Evolutionary conservation across 768 basidiomycete genomes (phyloP).

Genomic region (Hortiboletus campestris): DNA sequence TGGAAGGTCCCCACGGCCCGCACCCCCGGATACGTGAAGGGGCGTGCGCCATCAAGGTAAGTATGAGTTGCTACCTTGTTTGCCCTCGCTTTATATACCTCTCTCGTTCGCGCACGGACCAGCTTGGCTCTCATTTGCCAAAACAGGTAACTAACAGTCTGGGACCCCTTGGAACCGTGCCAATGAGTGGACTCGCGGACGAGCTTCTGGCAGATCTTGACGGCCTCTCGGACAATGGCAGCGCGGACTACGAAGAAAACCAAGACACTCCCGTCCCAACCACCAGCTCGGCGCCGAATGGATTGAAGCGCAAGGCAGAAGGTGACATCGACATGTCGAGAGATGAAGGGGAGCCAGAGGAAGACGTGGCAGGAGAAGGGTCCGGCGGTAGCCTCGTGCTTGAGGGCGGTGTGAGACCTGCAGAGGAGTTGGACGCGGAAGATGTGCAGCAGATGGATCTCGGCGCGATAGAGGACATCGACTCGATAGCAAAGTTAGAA

Average conservation of each 20-base stretch:
- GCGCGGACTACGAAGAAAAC: conserved; percentile 46
- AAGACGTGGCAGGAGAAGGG: conserved; percentile 36
- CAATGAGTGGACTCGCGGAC: conserved; percentile 83
- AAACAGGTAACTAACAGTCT: conserved; percentile 6
- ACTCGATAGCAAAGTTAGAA: conserved; percentile 84
- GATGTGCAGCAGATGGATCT: conserved; percentile 96
- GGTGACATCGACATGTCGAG: conserved; percentile 56
- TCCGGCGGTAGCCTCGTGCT: conserved; percentile 62
- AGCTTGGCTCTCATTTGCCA: not conserved
- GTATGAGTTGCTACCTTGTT: conserved; percentile 39
- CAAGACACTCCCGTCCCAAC: conserved; percentile 26
- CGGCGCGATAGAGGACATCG: conserved; percentile 78
- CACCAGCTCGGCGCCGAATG: conserved; percentile 24
- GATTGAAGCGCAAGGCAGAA: conserved; percentile 65
- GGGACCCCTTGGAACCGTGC: conserved; percentile 1
- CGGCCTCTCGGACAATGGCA: conserved; percentile 70
- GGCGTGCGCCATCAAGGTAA: conserved; percentile 62
- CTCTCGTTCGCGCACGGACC: conserved; percentile 23
- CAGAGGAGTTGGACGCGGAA: conserved; percentile 93
- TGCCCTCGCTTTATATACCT: conserved; percentile 30
- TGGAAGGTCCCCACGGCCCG: conserved; percentile 53
- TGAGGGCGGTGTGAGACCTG: conserved; percentile 86
- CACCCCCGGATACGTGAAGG: conserved; percentile 54
- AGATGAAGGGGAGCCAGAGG: conserved; percentile 44
- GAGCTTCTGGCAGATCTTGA: conserved; percentile 93